phyloP scores from a whole-genome alignment of 2,329 filamentous ascomycete species.

The Plectosphaerella sp. region DNA sequence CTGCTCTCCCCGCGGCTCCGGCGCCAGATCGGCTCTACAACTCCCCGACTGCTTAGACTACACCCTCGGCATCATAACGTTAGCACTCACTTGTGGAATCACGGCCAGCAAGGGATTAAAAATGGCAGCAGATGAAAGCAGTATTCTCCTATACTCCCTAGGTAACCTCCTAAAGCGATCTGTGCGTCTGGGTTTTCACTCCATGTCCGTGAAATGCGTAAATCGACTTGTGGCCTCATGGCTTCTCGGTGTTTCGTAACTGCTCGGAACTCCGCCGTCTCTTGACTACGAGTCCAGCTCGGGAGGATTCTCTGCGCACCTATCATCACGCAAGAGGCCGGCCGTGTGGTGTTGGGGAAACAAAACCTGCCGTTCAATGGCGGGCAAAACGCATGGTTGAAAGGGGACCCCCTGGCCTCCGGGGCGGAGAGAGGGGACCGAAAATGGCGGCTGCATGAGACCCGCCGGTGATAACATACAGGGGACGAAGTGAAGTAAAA shows the following conservation, averaged over 20 bases:
- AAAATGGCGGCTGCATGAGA: conserved; percentile 24
- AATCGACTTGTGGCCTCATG: conserved; percentile 11
- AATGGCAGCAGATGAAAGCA: neutral
- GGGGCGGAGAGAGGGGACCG: neutral
- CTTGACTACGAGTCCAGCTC: conserved; percentile 1
- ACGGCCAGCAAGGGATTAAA: neutral
- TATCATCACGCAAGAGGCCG: conserved; percentile 10
- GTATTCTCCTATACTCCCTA: neutral
- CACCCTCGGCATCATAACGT: too few relatives aligned
- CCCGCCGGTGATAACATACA: conserved; percentile 29
- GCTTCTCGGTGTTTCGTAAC: conserved; percentile 9
- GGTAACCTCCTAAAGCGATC: neutral
- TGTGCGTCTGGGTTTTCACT: conserved; percentile 5
- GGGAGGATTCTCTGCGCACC: conserved; percentile 1
- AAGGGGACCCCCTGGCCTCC: conserved; percentile 6
- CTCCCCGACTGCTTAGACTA: too few relatives aligned
- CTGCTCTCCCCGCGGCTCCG: too few relatives aligned
- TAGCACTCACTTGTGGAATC: too few relatives aligned
- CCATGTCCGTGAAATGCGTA: conserved; percentile 11
- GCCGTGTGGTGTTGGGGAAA: conserved; percentile 6
- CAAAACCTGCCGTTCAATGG: conserved; percentile 10
- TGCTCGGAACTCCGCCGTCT: neutral
- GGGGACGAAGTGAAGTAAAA: conserved; percentile 23
- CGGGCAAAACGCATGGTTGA: conserved; percentile 12
- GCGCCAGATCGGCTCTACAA: too few relatives aligned